These are phyloP conservation scores for Tuber umbilicatum DNA, from an alignment of 495 filamentous ascomycete genomes.

Conservation along the genomic window DNA sequence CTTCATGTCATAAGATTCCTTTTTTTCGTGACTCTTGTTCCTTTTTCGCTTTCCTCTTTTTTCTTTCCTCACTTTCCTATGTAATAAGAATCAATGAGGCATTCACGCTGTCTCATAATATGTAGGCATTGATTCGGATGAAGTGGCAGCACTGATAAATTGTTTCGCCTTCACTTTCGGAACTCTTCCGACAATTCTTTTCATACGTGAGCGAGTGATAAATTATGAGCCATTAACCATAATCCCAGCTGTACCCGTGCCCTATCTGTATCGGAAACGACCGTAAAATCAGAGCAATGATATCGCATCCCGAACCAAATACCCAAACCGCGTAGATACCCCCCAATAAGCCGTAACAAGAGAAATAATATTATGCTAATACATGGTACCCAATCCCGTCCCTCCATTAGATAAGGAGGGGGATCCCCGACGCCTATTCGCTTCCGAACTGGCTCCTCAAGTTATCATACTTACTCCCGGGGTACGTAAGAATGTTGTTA, in stretches of 20 bases:
- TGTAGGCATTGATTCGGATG: background rate
- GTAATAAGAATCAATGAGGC: background rate
- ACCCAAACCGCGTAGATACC: background rate
- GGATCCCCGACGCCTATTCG: constrained; percentile 15
- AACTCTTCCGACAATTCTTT: too few relatives aligned
- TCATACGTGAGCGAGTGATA: too few relatives aligned
- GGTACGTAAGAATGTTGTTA: constrained; percentile 65
- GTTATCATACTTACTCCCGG: constrained; percentile 75
- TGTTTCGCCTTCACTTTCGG: background rate
- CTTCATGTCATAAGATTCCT: background rate
- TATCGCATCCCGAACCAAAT: background rate
- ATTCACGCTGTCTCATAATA: background rate
- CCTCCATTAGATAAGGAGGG: background rate
- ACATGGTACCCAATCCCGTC: background rate
- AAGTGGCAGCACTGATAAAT: background rate
- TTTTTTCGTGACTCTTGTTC: background rate
- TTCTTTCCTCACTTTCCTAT: background rate
- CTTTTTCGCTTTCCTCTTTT: background rate
- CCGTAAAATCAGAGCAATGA: background rate
- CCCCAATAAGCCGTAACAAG: background rate
- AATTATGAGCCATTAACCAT: background rate
- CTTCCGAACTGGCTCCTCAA: constrained; percentile 48
- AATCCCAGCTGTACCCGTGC: background rate
- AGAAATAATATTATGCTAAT: background rate
- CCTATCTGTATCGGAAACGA: background rate